phyloP scores from a whole-genome alignment of 2,329 filamentous ascomycete species.

The Aspergillus sp. region DNA sequence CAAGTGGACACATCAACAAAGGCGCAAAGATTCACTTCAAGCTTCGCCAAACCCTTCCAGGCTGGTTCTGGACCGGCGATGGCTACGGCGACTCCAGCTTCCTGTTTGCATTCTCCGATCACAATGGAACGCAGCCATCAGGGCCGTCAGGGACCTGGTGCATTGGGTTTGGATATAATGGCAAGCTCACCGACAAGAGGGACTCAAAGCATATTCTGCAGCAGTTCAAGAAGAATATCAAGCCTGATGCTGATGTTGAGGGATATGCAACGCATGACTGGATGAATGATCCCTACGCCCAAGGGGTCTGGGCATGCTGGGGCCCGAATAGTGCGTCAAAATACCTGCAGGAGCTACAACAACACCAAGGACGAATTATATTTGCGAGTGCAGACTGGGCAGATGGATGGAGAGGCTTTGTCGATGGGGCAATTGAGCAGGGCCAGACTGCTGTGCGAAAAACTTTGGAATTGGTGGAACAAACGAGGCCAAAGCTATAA shows the following conservation, averaged over 20 bases:
- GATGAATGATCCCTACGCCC: conserved; percentile 30
- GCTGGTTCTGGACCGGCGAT: conserved; percentile 14
- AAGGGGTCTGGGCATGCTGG: conserved; percentile 28
- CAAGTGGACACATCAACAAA: conserved; percentile 28
- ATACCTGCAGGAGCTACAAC: conserved; percentile 16
- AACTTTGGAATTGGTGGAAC: not conserved
- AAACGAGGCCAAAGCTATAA: no score
- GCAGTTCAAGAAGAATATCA: conserved; percentile 8
- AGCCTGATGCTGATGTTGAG: conserved; percentile 3
- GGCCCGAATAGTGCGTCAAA: conserved; percentile 4
- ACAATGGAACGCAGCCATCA: conserved; percentile 15
- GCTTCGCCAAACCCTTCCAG: conserved; percentile 8
- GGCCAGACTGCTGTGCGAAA: conserved; percentile 28
- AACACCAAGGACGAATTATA: conserved; percentile 33
- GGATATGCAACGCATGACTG: conserved; percentile 26
- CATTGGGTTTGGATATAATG: conserved; percentile 22
- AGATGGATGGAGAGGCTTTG: conserved; percentile 51
- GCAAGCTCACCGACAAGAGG: conserved; percentile 11
- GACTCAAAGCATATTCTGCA: conserved; percentile 11
- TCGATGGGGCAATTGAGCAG: conserved; percentile 53
- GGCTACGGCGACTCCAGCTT: conserved; percentile 5
- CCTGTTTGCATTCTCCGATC: conserved; percentile 22
- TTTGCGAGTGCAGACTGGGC: conserved; percentile 54
- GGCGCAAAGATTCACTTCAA: conserved; percentile 31
- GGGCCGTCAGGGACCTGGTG: conserved; percentile 16